Evolutionary conservation across 371 early-diverging fungal genomes (phyloP), one percentile per base, ranked within the genome.

Genomic region (Zancudomyces culisetae): DNA sequence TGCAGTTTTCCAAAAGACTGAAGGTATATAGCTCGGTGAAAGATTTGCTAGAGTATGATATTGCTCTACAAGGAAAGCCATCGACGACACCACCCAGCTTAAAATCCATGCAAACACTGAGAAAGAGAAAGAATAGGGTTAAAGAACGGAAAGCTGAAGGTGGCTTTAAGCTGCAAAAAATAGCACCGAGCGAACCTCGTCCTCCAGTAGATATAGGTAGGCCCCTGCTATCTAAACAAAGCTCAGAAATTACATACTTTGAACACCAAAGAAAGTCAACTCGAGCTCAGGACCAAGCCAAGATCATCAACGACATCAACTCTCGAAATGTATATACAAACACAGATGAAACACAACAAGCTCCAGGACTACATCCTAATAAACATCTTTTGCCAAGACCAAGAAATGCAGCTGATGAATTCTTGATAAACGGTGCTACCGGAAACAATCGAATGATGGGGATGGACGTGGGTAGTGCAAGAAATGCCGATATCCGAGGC

Each of bases 81-180:
- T 63, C 65, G 2, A 64, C 66, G 1, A 63, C 65, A 19, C 65
- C 65, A 19, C 55, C 63, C 22, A 64, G 65, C 51, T 56, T 64
- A 20, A 63, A 64, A 50, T 60, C 65, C 10, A 51, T 64, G 58
- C 53, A 51, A 53, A 64, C 61, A 55, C 59, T 59, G 47, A 64
- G 59, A 55, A 35, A 35, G 35, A 35, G 15, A 15, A 35, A 10
- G 6, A 35, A 35, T 6, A 35, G 15, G 35, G 15, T 35, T 35
- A 35, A 15, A 6, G 35, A 10, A 10, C 10, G 15, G 6, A 35
- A 15, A 10, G 35, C 35, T 15, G 15, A 15, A 15, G 10, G 10
- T 10, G 35, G 10, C 6, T 35, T 35, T 35, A 15, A 6, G 35
- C 35, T 35, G 10, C 6, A 35, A 6, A 15, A 35, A 35, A 6